A percentile compares a stretch with the other conserved stretches of the same genome.
phyloP scores from a whole-genome alignment of 2,329 filamentous ascomycete genomes.

The Diaporthe australafricana region DNA sequence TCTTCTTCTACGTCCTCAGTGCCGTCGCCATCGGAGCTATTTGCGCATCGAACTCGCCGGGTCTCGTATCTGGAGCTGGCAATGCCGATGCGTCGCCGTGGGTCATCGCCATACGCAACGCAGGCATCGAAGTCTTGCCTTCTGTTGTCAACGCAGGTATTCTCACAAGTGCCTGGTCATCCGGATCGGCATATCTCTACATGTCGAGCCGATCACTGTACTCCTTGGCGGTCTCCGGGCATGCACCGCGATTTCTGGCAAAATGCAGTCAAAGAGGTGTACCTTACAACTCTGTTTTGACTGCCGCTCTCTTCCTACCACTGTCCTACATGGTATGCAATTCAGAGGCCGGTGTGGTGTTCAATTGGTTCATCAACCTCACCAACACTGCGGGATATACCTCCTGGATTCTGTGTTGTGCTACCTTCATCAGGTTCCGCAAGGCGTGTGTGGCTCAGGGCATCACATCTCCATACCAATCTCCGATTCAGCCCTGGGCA shows the following conservation, averaged over 20 bases:
- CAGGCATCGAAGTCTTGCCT: constrained; percentile 70
- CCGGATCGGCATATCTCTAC: constrained; percentile 49
- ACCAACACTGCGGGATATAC: constrained; percentile 64
- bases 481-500: constrained; percentile 67
- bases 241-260: constrained; percentile 59
- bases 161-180: constrained; percentile 54
- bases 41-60: background rate
- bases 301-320: constrained; percentile 69
- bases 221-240: constrained; percentile 58
- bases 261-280: constrained; percentile 59
- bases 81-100: constrained; percentile 45
- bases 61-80: constrained; percentile 46
- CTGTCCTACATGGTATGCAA: constrained; percentile 74
- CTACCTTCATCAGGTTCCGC: constrained; percentile 70
- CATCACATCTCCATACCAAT: constrained; percentile 62
- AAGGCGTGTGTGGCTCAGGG: constrained; percentile 59
- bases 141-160: constrained; percentile 77
- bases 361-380: constrained; percentile 70
- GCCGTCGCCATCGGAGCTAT: constrained; percentile 42
- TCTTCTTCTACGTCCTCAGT: constrained; percentile 47
- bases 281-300: constrained; percentile 47
- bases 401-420: constrained; percentile 64
- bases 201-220: constrained; percentile 54
- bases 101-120: constrained; percentile 72
- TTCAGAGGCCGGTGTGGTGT: constrained; percentile 67